Evolutionary conservation across 2,329 filamentous ascomycete genomes (phyloP), one percentile per base, ranked within the genome.

Genomic region (Alternaria arborescens): DNA sequence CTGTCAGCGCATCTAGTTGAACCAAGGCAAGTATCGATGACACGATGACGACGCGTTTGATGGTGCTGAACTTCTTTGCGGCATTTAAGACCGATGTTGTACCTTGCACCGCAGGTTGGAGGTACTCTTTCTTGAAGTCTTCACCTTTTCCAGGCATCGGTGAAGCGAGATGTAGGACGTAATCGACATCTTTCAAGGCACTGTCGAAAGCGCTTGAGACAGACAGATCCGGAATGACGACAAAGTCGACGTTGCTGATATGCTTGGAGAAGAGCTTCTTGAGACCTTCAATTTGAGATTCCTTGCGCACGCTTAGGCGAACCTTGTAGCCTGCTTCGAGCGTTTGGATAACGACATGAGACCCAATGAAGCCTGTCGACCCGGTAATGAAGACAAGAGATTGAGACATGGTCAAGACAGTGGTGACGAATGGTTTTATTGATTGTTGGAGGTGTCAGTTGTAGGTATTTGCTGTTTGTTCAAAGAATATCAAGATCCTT

Each of bases 81-180:
- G 70, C 68, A 18, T 64, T 38, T 20, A 76, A 42, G 1, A 77
- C 64, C 5, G 58, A 52, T 3, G 60, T 61, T 6, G 70, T 75
- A 14, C 71, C 73, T 6, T 69, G 14, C 1, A 75, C 65, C 8
- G 73, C 73, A 10, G 74, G 72, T 8, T 74, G 52, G 16, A 73
- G 56, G 22, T 68, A 71, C 10, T 68, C 69, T 10, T 41, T 46
- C 38, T 64, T 46, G 16, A 66, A 66, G 53, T 55, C 65, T 46
- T 24, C 56, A 57, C 51, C 74, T 44, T 3, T 58, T 5, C 60
- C 62, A 5, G 67, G 65, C 52, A 75, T 58, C n/a, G 75, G 71
- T 5, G 73, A 72, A 18, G 75, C 75, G 2, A 76, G 40, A 34
- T 77, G 74, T 38, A 75, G 67, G 50, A 76, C 60, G 48, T 70